Conservation (phyloP, 495 filamentous ascomycete species). For the Penicillium turbatum region DNA sequence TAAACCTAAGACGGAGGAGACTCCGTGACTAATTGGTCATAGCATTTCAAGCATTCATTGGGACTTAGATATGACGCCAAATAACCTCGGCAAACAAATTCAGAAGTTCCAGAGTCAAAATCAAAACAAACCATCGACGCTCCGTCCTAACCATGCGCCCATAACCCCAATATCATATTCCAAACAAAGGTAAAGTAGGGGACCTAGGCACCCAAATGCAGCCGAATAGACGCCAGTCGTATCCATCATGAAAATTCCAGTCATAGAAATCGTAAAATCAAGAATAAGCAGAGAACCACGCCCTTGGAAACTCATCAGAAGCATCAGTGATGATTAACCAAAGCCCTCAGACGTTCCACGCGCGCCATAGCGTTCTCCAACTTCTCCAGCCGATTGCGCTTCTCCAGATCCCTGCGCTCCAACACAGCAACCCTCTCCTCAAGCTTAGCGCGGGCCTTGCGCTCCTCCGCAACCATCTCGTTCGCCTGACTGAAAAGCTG, state of each 20-base stretch:
- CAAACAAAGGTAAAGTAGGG: conserved; percentile 10
- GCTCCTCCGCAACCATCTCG: conserved; percentile 92
- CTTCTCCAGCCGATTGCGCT: conserved; percentile 63
- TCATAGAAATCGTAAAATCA: conserved; percentile 24
- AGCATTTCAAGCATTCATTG: neutral
- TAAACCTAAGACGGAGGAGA: neutral
- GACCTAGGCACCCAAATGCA: conserved; percentile 7
- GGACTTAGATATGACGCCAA: neutral
- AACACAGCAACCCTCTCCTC: conserved; percentile 70
- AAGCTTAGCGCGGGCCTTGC: conserved; percentile 71
- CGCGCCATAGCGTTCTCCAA: conserved; percentile 75
- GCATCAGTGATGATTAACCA: conserved; percentile 49
- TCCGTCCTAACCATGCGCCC: conserved; percentile 1
- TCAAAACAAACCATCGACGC: neutral
- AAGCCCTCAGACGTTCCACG: conserved; percentile 66
- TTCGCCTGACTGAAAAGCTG: conserved; percentile 91
- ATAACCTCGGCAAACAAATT: no score
- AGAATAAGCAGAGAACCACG: neutral
- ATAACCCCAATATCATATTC: conserved; percentile 2
- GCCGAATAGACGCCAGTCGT: conserved; percentile 12
- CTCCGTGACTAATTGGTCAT: neutral
- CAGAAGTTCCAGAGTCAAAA: neutral
- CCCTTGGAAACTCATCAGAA: neutral
- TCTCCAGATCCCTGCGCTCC: conserved; percentile 67
- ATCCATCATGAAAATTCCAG: conserved; percentile 12